A percentile compares a stretch with the other conserved stretches of the same genome.
phyloP scores from a whole-genome alignment of 2,329 filamentous ascomycete genomes.

The Aspergillus costaricaensis region DNA sequence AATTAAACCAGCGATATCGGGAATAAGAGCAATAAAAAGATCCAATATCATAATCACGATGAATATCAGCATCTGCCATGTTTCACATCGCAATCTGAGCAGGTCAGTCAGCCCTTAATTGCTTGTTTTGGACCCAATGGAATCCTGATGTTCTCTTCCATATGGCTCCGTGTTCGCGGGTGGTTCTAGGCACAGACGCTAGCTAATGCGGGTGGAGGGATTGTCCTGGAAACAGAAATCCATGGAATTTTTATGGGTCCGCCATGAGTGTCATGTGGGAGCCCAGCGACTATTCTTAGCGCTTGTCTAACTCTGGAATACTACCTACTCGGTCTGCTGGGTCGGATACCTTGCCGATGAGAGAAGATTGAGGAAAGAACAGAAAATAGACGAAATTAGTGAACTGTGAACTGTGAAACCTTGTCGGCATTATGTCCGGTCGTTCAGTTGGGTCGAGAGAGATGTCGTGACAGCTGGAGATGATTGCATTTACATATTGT shows the following conservation, averaged over 20 bases:
- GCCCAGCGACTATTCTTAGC: conserved; percentile 20
- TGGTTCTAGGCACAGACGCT: conserved; percentile 16
- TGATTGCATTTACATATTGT: background rate
- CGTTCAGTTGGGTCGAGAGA: background rate
- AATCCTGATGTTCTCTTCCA: background rate
- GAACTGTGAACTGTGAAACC: no score
- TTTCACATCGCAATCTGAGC: background rate
- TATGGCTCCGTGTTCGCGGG: conserved; percentile 14
- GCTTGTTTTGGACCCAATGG: background rate
- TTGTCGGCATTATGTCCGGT: background rate
- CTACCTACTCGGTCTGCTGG: conserved; percentile 6
- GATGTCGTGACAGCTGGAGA: background rate
- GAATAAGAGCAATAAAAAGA: background rate
- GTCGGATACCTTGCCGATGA: conserved; percentile 16
- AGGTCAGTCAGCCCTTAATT: background rate
- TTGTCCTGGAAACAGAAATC: conserved; percentile 13
- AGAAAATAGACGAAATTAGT: no score
- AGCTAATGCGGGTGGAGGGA: conserved; percentile 13
- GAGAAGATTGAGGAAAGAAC: background rate
- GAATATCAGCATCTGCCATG: background rate
- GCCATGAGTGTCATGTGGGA: conserved; percentile 21
- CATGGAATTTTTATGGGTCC: conserved; percentile 20
- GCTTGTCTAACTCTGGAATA: background rate
- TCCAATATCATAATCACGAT: background rate
- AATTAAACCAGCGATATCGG: background rate